Conservation (phyloP, 2,329 filamentous ascomycete species). For the Endothia cerciana region DNA sequence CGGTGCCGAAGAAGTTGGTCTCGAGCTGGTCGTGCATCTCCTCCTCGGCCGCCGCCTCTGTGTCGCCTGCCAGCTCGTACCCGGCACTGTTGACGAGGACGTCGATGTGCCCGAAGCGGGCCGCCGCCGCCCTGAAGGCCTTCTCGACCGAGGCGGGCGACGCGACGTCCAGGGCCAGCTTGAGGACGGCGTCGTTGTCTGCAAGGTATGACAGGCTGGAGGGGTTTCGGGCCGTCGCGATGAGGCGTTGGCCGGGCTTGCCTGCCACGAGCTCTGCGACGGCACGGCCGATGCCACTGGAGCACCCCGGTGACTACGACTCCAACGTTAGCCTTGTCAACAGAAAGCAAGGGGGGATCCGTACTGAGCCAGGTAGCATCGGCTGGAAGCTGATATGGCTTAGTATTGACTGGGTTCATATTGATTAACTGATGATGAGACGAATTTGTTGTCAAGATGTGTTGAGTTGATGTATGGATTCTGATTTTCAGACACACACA, state of each 20-base stretch:
- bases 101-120: conserved; percentile 41
- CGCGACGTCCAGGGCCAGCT: conserved; percentile 52
- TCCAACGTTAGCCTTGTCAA: background rate
- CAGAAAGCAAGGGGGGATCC: conserved; percentile 22
- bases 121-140: conserved; percentile 40
- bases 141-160: conserved; percentile 41
- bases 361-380: conserved; percentile 46
- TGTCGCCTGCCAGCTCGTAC: conserved; percentile 46
- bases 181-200: conserved; percentile 43
- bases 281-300: conserved; percentile 50
- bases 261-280: conserved; percentile 44
- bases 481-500: background rate
- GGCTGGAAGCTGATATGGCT: conserved; percentile 38
- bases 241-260: conserved; percentile 45
- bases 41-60: conserved; percentile 32
- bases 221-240: conserved; percentile 53
- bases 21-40: conserved; percentile 35
- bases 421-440: background rate
- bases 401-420: conserved; percentile 22
- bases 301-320: conserved; percentile 52
- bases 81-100: conserved; percentile 45
- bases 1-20: conserved; percentile 37
- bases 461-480: background rate
- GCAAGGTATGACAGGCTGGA: conserved; percentile 46
- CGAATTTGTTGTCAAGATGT: background rate